A percentile compares a stretch with the other conserved stretches of the same genome.
Conservation (phyloP, 169 alveolate species). For the Theileria orientalis region DNA sequence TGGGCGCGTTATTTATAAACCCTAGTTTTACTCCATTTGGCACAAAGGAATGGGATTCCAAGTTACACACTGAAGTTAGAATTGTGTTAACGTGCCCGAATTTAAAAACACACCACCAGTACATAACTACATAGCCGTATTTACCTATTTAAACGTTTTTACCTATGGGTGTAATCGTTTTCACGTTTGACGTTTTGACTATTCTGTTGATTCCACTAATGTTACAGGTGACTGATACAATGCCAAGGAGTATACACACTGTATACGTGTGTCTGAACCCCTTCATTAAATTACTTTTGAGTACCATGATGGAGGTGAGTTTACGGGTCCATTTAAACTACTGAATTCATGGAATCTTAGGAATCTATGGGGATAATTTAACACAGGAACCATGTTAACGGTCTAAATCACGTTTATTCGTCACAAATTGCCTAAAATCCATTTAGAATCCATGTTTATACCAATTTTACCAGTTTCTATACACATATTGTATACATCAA, state of each 20-base stretch:
- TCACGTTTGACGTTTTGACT: background rate
- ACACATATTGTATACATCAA: too few relatives aligned
- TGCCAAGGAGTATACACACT: background rate
- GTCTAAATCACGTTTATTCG: background rate
- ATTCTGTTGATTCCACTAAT: constrained; percentile 3
- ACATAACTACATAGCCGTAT: background rate
- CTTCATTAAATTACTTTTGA: background rate
- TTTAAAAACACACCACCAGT: too few relatives aligned
- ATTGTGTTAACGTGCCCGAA: background rate
- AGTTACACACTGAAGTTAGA: constrained; percentile 17
- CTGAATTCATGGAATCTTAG: constrained; percentile 4
- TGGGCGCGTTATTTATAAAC: background rate
- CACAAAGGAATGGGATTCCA: background rate
- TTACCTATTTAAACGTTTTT: background rate
- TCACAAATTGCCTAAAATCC: too few relatives aligned
- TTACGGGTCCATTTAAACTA: constrained; percentile 9
- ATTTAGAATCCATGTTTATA: too few relatives aligned
- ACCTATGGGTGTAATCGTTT: background rate
- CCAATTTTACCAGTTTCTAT: too few relatives aligned
- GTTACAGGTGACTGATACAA: constrained; percentile 3
- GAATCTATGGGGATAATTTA: constrained; percentile 11
- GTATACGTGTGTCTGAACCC: background rate
- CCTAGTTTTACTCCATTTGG: background rate
- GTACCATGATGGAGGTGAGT: background rate
- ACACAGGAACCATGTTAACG: background rate